These are phyloP conservation scores for Cladosporium sp. DNA, from an alignment of 2,329 filamentous ascomycete species.

Conservation along the genomic window DNA sequence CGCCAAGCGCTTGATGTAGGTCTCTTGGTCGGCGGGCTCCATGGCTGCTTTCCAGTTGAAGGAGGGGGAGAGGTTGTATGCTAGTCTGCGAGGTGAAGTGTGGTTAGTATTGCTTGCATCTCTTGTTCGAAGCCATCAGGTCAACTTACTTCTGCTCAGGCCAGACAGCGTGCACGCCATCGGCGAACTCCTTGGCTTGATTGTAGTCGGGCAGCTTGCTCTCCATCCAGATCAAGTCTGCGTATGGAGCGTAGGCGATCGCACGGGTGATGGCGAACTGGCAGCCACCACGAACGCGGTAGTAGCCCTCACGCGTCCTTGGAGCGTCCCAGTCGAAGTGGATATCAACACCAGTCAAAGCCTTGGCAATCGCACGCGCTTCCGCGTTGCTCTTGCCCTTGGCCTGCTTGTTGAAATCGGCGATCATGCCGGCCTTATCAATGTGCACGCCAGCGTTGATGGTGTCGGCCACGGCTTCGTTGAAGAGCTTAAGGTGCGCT, in stretches of 20 bases:
- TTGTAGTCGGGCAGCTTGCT: slow-evolving; percentile 88
- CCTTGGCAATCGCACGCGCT: slow-evolving; percentile 72
- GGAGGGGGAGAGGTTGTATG: slow-evolving; percentile 96
- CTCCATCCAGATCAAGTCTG: slow-evolving; percentile 99
- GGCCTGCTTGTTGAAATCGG: slow-evolving; percentile 61
- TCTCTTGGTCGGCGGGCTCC: slow-evolving; percentile 87
- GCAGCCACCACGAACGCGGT: slow-evolving; percentile 85
- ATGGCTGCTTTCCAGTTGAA: slow-evolving; percentile 99
- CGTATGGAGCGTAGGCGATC: slow-evolving; percentile 86
- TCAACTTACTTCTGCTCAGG: slow-evolving; percentile 84
- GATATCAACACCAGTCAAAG: slow-evolving; percentile 73
- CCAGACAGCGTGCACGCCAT: slow-evolving; percentile 89
- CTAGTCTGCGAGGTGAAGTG: slow-evolving; percentile 60
- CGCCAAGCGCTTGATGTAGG: slow-evolving; percentile 88
- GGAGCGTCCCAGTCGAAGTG: slow-evolving; percentile 96
- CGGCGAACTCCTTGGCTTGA: slow-evolving; percentile 89
- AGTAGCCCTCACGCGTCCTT: slow-evolving; percentile 90
- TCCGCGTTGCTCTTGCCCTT: slow-evolving; percentile 85
- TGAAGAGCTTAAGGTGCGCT: slow-evolving; percentile 81
- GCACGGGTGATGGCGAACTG: slow-evolving; percentile 88
- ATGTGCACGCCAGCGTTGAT: slow-evolving; percentile 66
- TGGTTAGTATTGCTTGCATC: slow-evolving; percentile 13
- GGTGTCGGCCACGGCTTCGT: slow-evolving; percentile 79
- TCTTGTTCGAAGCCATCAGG: too few species aligned
- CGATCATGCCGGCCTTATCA: slow-evolving; percentile 65